A percentile compares a stretch with the other conserved stretches of the same genome.
Conservation (phyloP, 805 yeast genomes). For the Candida odintsovae region DNA sequence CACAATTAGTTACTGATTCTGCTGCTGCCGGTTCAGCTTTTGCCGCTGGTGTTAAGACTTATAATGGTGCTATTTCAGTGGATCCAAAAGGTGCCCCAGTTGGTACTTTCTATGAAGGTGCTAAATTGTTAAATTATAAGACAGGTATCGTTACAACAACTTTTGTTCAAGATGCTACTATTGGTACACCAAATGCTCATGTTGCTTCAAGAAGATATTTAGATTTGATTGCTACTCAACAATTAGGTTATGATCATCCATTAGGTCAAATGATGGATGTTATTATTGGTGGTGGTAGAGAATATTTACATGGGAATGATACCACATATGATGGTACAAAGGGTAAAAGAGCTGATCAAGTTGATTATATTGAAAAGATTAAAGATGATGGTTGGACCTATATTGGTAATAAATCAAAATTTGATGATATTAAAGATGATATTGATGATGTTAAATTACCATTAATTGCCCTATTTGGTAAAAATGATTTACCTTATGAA, state of each 20-base stretch:
- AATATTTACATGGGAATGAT: conserved; percentile 62
- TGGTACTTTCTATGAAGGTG: conserved; percentile 84
- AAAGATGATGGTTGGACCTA: conserved; percentile 56
- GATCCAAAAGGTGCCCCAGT: conserved; percentile 60
- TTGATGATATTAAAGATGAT: conserved; percentile 44
- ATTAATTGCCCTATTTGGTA: conserved; percentile 65
- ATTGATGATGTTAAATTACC: conserved; percentile 62
- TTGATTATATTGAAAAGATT: conserved; percentile 64
- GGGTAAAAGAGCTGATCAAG: conserved; percentile 66
- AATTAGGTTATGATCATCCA: conserved; percentile 66
- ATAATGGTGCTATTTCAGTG: conserved; percentile 92
- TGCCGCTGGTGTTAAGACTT: conserved; percentile 72
- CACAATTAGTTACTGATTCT: conserved; percentile 79
- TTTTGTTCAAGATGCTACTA: conserved; percentile 89
- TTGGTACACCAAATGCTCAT: conserved; percentile 82
- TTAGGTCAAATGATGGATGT: conserved; percentile 76
- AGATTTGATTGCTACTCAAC: conserved; percentile 80
- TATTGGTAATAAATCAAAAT: conserved; percentile 50
- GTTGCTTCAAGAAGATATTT: conserved; percentile 67
- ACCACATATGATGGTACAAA: conserved; percentile 23
- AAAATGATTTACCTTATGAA: conserved; percentile 73
- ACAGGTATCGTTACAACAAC: conserved; percentile 93
- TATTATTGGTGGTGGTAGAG: conserved; percentile 86
- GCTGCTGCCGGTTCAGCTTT: conserved; percentile 97
- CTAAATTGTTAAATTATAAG: conserved; percentile 68